phyloP scores from a whole-genome alignment of 75 land plant genomes.

The Chamaecyparis obtusa region DNA sequence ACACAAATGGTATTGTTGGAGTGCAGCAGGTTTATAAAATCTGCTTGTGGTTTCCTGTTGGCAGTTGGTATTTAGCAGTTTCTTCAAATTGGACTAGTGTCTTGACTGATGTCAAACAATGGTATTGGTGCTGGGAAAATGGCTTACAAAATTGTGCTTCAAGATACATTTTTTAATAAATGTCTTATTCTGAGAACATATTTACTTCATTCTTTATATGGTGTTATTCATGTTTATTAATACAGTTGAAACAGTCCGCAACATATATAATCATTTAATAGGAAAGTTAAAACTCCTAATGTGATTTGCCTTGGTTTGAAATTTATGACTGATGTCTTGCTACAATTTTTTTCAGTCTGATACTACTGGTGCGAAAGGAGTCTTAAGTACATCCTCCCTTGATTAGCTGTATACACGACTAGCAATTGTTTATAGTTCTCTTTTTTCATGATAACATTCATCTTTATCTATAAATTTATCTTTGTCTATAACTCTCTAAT shows the following conservation, averaged over 20 bases:
- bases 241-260: neutral
- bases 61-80: neutral
- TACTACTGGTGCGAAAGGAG: neutral
- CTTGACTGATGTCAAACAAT: neutral
- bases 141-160: neutral
- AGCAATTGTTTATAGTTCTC: neutral
- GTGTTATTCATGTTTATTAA: neutral
- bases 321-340: neutral
- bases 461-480: neutral
- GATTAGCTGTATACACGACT: neutral
- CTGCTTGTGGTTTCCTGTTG: neutral
- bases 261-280: neutral
- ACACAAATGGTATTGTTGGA: conserved; percentile 1
- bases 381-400: neutral
- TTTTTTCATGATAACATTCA: neutral
- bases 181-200: neutral
- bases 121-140: neutral
- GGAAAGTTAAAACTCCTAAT: neutral
- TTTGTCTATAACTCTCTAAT: neutral
- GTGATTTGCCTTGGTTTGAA: neutral
- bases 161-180: neutral
- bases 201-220: neutral
- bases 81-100: neutral
- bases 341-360: neutral
- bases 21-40: neutral